Evolutionary conservation across 768 basidiomycete genomes (phyloP).

Genomic region (Mycena chlorophos): DNA sequence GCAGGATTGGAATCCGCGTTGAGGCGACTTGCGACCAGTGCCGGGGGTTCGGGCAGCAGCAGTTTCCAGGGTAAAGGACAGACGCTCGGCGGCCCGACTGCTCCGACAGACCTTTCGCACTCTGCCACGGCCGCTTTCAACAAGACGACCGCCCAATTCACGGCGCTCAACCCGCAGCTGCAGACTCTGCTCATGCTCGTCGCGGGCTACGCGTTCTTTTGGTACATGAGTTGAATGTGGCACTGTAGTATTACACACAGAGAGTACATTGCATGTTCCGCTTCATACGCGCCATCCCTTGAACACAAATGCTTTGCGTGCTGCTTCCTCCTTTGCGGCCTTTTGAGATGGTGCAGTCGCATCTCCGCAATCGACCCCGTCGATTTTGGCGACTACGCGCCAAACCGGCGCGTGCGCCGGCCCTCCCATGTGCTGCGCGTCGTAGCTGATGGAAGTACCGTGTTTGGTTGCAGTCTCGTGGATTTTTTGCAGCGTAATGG

Average conservation of each 20-base stretch:
- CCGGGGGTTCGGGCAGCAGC: conserved; percentile 37
- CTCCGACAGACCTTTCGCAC: conserved; percentile 34
- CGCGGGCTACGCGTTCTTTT: conserved; percentile 63
- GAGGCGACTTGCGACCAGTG: conserved; percentile 47
- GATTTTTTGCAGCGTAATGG: conserved; percentile 1
- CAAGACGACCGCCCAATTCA: conserved; percentile 39
- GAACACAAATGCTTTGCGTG: conserved; percentile 50
- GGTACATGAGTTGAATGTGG: conserved; percentile 42
- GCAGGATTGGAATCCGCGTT: conserved; percentile 63
- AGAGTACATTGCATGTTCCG: neutral
- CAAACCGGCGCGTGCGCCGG: conserved; percentile 58
- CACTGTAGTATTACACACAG: neutral
- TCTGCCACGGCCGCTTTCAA: conserved; percentile 40
- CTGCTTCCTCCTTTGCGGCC: conserved; percentile 69
- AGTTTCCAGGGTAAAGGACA: conserved; percentile 71
- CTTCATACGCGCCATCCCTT: conserved; percentile 54
- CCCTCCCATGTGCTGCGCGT: conserved; percentile 43
- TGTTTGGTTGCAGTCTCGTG: conserved; percentile 15
- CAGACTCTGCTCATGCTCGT: conserved; percentile 46
- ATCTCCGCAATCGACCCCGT: neutral
- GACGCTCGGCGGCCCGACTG: conserved; percentile 59
- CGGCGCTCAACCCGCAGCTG: conserved; percentile 64
- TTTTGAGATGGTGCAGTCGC: conserved; percentile 63
- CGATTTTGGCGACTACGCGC: conserved; percentile 50
- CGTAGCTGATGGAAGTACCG: conserved; percentile 46